Evolutionary conservation across 2,329 filamentous ascomycete genomes (phyloP), one percentile per base, ranked within the genome.

Genomic region (Fusarium liriodendri): DNA sequence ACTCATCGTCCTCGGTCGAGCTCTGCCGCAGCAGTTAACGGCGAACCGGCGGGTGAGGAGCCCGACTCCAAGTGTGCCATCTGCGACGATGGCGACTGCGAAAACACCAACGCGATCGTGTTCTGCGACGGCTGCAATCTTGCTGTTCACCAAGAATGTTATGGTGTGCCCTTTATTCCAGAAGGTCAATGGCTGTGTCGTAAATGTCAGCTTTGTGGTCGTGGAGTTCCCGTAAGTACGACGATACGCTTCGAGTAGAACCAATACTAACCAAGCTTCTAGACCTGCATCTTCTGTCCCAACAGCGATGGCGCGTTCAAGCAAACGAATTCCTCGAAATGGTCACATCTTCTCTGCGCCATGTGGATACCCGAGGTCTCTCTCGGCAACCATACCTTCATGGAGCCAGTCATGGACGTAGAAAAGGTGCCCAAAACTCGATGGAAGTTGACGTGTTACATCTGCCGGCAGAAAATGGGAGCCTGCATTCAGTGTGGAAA

Each of bases 311-410:
- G 97, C 16, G 97, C 97, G 4, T 99, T 99, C 86, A 99, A 99
- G 82, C 97, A 98, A 83, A 98, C 97, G 1, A 98, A 95, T 74
- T 94, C 94, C 3, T 95, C 95, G 4, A 97, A 97, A 84, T 99
- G 97, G 97, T 94, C 96, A 29, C 97, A 99, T 87, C 85, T 99
- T 13, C 90, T 99, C 10, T 99, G 97, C 80, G 95, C 97, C 35
- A 97, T 98, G 86, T 99, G 97, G 97, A 98, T 99, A 78, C 97
- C 97, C 0, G 97, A 99, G 84, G 95, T 98, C 8, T 96, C 94
- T 5, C 90, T 99, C 59, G 97, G 95, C 16, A 99, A 99, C 79
- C 93, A 95, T 71, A 98, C 95, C 9, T 97, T 98, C 81, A 98
- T 98, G 94, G 97, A 99, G 80, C 97, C 97, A 0, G 95, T 99